phyloP scores from a whole-genome alignment of 2,329 filamentous ascomycete genomes.

The Phialemoniopsis sp. region DNA sequence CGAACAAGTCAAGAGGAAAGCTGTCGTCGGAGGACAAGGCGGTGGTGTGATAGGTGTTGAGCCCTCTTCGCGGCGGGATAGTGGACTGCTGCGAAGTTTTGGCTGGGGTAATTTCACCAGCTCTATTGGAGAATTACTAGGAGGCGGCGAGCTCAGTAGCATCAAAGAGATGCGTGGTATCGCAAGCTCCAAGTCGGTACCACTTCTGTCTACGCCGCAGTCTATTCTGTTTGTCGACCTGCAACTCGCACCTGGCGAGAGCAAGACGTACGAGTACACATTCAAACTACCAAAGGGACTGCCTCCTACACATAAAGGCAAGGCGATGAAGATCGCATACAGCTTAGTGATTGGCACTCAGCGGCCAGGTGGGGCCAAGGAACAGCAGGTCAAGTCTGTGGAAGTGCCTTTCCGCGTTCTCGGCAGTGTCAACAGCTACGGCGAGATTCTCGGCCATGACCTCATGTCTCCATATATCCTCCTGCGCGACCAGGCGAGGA shows the following conservation, averaged over 20 bases:
- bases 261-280: conserved; percentile 78
- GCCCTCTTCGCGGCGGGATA: conserved; percentile 62
- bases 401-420: conserved; percentile 91
- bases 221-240: conserved; percentile 95
- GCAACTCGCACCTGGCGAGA: conserved; percentile 81
- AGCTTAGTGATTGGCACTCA: conserved; percentile 90
- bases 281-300: conserved; percentile 83
- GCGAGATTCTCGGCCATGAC: conserved; percentile 88
- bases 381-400: conserved; percentile 83
- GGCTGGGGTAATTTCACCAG: conserved; percentile 87
- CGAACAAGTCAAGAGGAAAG: conserved; percentile 93
- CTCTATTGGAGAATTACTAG: conserved; percentile 83
- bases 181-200: conserved; percentile 80
- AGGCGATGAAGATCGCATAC: conserved; percentile 91
- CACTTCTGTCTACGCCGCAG: conserved; percentile 90
- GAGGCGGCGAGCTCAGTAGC: conserved; percentile 80
- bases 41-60: conserved; percentile 84
- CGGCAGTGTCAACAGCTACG: conserved; percentile 84
- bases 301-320: conserved; percentile 87
- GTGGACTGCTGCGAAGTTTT: conserved; percentile 75
- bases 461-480: conserved; percentile 92
- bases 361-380: conserved; percentile 69
- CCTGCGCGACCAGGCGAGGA: conserved; percentile 74
- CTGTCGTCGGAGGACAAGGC: conserved; percentile 81
- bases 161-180: conserved; percentile 93